Conservation (phyloP, 139 green algal genomes). For the Eudorina sp. region DNA sequence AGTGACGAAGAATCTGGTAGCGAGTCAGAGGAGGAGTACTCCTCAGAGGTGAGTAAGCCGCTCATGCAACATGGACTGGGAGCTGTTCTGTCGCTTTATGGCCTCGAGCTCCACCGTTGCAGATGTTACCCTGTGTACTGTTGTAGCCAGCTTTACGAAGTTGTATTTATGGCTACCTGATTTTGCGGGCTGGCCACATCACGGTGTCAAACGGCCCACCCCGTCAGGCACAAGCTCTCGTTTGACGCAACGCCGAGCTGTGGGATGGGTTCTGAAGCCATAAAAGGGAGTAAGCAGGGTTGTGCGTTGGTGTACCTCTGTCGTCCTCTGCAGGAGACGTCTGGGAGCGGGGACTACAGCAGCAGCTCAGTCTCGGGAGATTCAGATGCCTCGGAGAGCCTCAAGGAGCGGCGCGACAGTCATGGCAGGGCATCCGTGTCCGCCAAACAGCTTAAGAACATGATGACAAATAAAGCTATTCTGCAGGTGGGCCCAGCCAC, state of each 20-base stretch:
- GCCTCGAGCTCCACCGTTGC: no score
- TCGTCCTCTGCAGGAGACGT: not conserved
- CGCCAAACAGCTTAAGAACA: conserved; percentile 27
- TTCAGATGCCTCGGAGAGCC: not conserved
- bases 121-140: no score
- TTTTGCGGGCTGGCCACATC: no score
- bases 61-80: not conserved
- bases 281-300: no score
- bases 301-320: no score
- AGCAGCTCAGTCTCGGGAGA: conserved; percentile 7
- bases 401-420: conserved; percentile 2
- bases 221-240: no score
- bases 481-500: conserved; percentile 40
- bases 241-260: no score
- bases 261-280: no score
- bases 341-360: conserved; percentile 22
- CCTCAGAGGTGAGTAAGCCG: not conserved
- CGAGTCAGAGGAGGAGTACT: conserved; percentile 33
- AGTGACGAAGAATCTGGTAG: conserved; percentile 25
- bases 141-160: no score
- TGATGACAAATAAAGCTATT: conserved; percentile 22
- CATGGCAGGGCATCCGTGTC: not conserved
- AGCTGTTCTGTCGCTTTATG: not conserved
- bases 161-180: no score
- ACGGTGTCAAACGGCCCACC: no score